phyloP scores from a whole-genome alignment of 2,329 filamentous ascomycete species.

The Fusarium succisae region DNA sequence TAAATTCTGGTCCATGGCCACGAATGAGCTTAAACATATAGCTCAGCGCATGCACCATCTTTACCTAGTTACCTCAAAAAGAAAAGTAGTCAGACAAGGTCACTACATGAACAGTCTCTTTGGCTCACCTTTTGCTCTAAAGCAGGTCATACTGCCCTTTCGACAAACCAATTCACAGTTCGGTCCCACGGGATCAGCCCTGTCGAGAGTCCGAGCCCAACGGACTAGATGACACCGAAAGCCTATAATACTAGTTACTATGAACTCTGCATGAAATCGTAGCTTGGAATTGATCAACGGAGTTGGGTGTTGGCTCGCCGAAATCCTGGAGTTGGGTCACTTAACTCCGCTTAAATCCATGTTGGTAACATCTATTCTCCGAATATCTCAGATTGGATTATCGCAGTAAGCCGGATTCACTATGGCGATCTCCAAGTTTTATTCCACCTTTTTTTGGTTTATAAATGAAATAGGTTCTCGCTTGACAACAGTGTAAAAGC shows the following conservation, averaged over 20 bases:
- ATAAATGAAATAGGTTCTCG: neutral
- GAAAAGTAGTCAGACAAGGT: rapidly evolving
- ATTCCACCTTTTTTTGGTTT: rapidly evolving
- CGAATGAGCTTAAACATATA: too few species aligned
- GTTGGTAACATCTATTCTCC: neutral
- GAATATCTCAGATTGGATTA: neutral
- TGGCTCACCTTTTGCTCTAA: neutral
- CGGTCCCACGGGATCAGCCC: neutral
- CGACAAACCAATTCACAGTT: neutral
- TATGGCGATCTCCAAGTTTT: neutral
- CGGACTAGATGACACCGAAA: neutral
- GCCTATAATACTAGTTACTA: too few species aligned
- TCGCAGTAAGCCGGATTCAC: neutral
- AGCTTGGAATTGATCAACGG: neutral
- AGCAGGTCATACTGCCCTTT: neutral
- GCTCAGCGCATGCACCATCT: too few species aligned
- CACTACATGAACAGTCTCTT: neutral
- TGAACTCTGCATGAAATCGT: neutral
- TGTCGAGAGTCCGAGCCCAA: neutral
- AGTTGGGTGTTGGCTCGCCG: neutral
- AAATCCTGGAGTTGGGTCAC: neutral
- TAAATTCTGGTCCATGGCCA: rapidly evolving
- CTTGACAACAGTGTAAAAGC: rapidly evolving
- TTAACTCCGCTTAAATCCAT: neutral
- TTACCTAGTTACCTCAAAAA: too few species aligned